phyloP scores from a whole-genome alignment of 768 basidiomycete species.

The Suillus sp. region DNA sequence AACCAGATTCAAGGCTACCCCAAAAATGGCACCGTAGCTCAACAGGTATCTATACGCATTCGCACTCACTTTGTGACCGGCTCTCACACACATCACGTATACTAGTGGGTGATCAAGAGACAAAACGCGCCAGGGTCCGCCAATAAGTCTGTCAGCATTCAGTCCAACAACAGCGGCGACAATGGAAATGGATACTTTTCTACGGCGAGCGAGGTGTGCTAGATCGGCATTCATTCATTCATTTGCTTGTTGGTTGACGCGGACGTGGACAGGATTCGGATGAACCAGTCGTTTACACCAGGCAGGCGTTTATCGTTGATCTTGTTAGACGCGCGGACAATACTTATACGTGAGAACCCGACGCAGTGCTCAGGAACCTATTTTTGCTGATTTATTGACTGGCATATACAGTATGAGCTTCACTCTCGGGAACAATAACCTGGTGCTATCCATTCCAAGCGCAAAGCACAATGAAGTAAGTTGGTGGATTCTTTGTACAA shows the following conservation, averaged over 20 bases:
- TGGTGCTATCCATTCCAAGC: neutral
- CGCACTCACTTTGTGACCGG: neutral
- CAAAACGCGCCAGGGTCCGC: neutral
- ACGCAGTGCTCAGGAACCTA: neutral
- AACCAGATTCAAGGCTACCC: neutral
- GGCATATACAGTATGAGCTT: neutral
- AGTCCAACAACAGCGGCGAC: neutral
- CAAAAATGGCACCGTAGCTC: neutral
- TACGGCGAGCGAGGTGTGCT: neutral
- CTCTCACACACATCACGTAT: neutral
- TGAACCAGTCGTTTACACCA: no score
- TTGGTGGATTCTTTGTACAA: neutral
- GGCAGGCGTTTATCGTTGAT: no score
- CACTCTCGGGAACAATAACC: neutral
- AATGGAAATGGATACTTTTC: constrained; percentile 1
- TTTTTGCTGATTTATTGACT: neutral
- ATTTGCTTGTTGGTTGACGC: neutral
- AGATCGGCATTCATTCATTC: neutral
- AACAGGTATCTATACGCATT: neutral
- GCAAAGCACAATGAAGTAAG: neutral
- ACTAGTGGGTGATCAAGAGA: neutral
- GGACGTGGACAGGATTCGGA: no score
- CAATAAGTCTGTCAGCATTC: neutral
- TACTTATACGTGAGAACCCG: neutral
- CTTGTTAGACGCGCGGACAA: neutral